Evolutionary conservation across 495 filamentous ascomycete genomes (phyloP).

Genomic region (Paragyromitra xinjiangensis): DNA sequence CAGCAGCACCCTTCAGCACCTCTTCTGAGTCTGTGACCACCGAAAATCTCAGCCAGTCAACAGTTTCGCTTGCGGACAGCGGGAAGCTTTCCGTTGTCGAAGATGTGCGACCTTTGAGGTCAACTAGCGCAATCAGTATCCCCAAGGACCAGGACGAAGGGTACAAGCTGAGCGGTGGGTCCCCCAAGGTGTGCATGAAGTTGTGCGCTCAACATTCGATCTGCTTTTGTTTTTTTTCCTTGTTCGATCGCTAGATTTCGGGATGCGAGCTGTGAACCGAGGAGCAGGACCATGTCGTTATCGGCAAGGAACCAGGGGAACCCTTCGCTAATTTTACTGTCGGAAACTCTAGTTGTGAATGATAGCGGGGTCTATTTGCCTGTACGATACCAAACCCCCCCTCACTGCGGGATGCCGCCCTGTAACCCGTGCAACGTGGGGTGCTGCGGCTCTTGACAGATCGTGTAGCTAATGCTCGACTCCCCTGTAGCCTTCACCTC

Average conservation of each 20-base stretch:
- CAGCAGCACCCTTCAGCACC: slow-evolving; percentile 27
- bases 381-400: slow-evolving; percentile 63
- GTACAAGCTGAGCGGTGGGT: slow-evolving; percentile 57
- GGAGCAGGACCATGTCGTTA: neutral
- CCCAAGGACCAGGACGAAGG: slow-evolving; percentile 53
- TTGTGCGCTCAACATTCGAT: slow-evolving; percentile 20
- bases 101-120: slow-evolving; percentile 32
- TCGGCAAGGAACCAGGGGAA: neutral
- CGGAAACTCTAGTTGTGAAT: slow-evolving; percentile 77
- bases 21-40: slow-evolving; percentile 44
- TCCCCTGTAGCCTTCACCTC: slow-evolving; percentile 77
- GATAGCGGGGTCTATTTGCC: slow-evolving; percentile 96
- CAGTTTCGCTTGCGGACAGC: slow-evolving; percentile 32
- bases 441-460: slow-evolving; percentile 13
- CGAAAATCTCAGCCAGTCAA: slow-evolving; percentile 44
- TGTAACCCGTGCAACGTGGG: slow-evolving; percentile 14
- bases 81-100: slow-evolving; percentile 36
- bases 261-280: slow-evolving; percentile 2
- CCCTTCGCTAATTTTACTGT: slow-evolving; percentile 41
- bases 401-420: slow-evolving; percentile 17
- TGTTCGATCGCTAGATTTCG: slow-evolving; percentile 20
- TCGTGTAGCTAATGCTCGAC: slow-evolving; percentile 20
- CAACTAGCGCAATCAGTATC: slow-evolving; percentile 51
- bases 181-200: slow-evolving; percentile 20
- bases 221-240: slow-evolving; percentile 25